Percentiles rank a stretch among this genome's conserved stretches.
Conservation (phyloP, 768 basidiomycete species). For the Porpolomopsis calyptriformis region DNA sequence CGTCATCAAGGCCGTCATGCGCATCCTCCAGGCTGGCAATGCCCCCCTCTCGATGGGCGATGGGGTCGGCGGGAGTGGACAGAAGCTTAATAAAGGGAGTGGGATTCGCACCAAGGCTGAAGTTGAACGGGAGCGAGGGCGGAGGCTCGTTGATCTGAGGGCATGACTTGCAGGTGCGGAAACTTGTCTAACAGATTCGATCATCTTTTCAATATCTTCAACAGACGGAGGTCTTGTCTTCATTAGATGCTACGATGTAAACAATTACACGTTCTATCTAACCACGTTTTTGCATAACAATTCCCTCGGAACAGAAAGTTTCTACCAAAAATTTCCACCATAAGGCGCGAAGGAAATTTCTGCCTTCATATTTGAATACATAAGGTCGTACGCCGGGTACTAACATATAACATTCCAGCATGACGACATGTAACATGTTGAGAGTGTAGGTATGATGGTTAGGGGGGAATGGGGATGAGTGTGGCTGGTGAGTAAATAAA, state of each 20-base stretch:
- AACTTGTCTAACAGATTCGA: no score
- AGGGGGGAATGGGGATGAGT: conserved; percentile 6
- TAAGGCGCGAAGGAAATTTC: no score
- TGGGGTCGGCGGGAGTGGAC: conserved; percentile 63
- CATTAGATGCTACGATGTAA: neutral
- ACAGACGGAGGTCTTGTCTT: no score
- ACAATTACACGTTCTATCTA: no score
- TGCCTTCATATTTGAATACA: no score
- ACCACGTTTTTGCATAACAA: no score
- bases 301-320: no score
- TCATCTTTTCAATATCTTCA: no score
- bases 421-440: conserved; percentile 2
- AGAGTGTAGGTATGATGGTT: no score
- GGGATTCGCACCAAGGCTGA: conserved; percentile 60
- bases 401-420: conserved; percentile 11
- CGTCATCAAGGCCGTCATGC: conserved; percentile 77
- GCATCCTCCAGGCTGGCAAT: conserved; percentile 78
- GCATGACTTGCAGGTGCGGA: conserved; percentile 27
- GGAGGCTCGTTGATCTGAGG: conserved; percentile 61
- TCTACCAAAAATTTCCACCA: no score
- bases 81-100: conserved; percentile 61
- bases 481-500: conserved; percentile 1
- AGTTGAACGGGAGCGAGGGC: conserved; percentile 74
- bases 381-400: conserved; percentile 19
- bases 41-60: conserved; percentile 74